A percentile compares a stretch with the other conserved stretches of the same genome.
Evolutionary conservation across 176 grass and related monocot species (phyloP).

Genomic region (Aegilops longissima): DNA sequence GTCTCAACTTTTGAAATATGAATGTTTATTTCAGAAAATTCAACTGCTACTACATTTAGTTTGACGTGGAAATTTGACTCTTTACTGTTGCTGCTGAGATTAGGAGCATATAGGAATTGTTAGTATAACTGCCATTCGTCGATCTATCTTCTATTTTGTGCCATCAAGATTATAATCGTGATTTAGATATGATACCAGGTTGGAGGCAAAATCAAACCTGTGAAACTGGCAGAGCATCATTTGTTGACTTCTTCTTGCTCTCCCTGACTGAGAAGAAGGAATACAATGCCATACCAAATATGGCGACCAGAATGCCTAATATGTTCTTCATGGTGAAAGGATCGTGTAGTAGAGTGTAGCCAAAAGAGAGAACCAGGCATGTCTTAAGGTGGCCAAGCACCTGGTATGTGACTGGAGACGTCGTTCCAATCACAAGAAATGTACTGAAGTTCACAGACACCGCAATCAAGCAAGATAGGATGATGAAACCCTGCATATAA

Average conservation of each 20-base stretch:
- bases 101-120: conserved; percentile 7
- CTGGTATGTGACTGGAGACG: conserved; percentile 96
- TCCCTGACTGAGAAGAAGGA: conserved; percentile 89
- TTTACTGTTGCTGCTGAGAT: conserved; percentile 8
- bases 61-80: conserved; percentile 2
- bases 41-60: neutral
- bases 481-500: conserved; percentile 81
- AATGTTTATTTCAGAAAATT: neutral
- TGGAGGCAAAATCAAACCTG: conserved; percentile 60
- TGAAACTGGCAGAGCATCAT: conserved; percentile 71
- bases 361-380: conserved; percentile 95
- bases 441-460: conserved; percentile 99
- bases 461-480: conserved; percentile 95
- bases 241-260: conserved; percentile 87
- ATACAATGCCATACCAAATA: conserved; percentile 91
- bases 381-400: conserved; percentile 99
- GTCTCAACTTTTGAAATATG: conserved; percentile 5
- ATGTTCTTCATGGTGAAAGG: conserved; percentile 86
- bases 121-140: neutral
- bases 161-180: neutral
- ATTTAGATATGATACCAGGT: conserved; percentile 3
- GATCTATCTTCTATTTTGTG: neutral
- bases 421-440: conserved; percentile 95
- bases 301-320: conserved; percentile 84
- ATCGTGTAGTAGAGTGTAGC: conserved; percentile 85